Conservation (phyloP, 169 alveolate genomes). For the Amoebophrya sp. region DNA sequence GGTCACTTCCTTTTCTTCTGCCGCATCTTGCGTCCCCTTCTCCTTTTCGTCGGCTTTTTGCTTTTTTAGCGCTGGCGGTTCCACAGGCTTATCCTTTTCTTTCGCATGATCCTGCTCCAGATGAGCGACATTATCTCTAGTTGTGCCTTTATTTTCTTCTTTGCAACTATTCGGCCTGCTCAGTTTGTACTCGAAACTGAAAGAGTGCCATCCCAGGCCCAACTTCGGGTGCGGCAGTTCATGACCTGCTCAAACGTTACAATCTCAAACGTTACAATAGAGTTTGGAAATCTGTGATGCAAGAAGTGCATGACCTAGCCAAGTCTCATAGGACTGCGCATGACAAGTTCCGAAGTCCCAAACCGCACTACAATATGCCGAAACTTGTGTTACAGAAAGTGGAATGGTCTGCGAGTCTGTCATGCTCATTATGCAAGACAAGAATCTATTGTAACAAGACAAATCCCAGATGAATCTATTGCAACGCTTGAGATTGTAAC, state of each 20-base stretch:
- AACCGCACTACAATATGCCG: neutral
- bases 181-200: neutral
- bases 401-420: neutral
- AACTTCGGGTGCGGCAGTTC: neutral
- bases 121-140: neutral
- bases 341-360: no score
- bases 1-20: neutral
- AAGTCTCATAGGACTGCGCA: neutral
- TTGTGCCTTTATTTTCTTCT: neutral
- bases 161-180: neutral
- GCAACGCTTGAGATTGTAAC: no score
- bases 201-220: neutral
- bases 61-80: neutral
- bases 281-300: no score
- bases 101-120: neutral
- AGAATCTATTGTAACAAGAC: no score
- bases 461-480: no score
- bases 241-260: neutral
- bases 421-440: no score
- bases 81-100: neutral
- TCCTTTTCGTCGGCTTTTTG: neutral
- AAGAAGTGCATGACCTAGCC: neutral
- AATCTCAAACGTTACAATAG: neutral
- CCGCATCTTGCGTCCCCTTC: neutral
- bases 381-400: neutral